Conservation (phyloP, 2,329 filamentous ascomycete species). For the Penicillium polonicum region DNA sequence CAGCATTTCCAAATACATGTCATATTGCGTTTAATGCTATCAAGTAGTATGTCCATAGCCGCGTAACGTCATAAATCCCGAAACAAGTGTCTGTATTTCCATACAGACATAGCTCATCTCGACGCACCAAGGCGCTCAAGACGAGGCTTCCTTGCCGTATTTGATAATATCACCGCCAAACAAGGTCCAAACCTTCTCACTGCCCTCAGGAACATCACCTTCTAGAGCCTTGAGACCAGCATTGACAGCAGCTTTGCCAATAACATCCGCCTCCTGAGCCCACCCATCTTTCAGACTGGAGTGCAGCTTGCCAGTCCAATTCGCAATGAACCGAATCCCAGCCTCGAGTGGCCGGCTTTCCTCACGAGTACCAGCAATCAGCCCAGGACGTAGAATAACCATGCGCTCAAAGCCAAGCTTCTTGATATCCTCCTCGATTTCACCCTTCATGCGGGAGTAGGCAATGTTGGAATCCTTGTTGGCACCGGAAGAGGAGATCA, state of each 20-base stretch:
- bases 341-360: conserved; percentile 60
- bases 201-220: conserved; percentile 39
- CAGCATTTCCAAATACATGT: neutral
- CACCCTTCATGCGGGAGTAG: conserved; percentile 75
- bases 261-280: conserved; percentile 72
- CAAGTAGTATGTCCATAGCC: neutral
- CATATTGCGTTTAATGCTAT: neutral
- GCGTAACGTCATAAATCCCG: neutral
- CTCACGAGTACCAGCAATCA: conserved; percentile 71
- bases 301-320: conserved; percentile 54
- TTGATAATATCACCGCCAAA: conserved; percentile 40
- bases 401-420: conserved; percentile 72
- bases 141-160: conserved; percentile 20
- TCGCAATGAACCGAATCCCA: conserved; percentile 56
- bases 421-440: conserved; percentile 76
- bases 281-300: conserved; percentile 61
- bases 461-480: conserved; percentile 54
- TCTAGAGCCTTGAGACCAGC: conserved; percentile 42
- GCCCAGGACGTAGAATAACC: conserved; percentile 70
- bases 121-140: neutral
- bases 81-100: neutral
- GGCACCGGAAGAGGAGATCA: conserved; percentile 63
- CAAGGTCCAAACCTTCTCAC: conserved; percentile 44
- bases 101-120: neutral
- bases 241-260: conserved; percentile 51